Evolutionary conservation across 108 stramenopile species (phyloP), one percentile per base, ranked within the genome.

Genomic region (Nitzschia inconspicua): DNA sequence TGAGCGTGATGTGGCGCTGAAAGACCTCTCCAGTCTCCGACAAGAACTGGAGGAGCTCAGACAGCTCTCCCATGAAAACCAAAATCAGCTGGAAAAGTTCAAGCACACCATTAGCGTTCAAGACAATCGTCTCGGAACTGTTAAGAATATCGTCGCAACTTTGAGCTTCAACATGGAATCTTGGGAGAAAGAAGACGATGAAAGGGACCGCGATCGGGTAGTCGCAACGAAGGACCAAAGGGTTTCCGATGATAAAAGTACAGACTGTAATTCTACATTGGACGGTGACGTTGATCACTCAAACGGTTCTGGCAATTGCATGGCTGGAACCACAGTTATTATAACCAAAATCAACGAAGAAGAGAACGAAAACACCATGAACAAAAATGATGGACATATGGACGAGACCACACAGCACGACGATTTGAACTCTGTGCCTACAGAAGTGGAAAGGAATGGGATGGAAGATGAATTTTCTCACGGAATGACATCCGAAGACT

Each of bases 71-170:
- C 30, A 25, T 0, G 27, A 43, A n/a, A 47, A 43, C 24, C 36
- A 50, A 19, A 19, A 47, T 7, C 44, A 58, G 26, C 37, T 64
- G 7, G 5, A 14, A 8, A 47, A 64, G 4, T n/a, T 47, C 20
- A 19, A 50, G 13, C 62, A 57, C 14, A 35, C 26, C 6, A 16
- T 63, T 28, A 25, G 25, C 3, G 44, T 58, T n/a, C 63, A 57
- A 41, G 70, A 72, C 11, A 42, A 48, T 16, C 47, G 63, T 13
- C 14, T 72, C 14, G 37, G 20, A 39, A 56, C 41, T 13, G 43
- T 72, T 8, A 63, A 59, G 49, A 44, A 37, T 25, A 40, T 64
- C 34, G 53, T 62, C 8, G 34, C 43, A 14, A 31, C 57, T 6
- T 35, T 68, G 25, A 34, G 13, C 10, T 28, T 24, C 47, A 68